Percentiles rank a stretch among this genome's conserved stretches.
These are phyloP conservation scores for Epichloe sylvatica DNA, from an alignment of 2,329 filamentous ascomycete species.

Conservation along the genomic window DNA sequence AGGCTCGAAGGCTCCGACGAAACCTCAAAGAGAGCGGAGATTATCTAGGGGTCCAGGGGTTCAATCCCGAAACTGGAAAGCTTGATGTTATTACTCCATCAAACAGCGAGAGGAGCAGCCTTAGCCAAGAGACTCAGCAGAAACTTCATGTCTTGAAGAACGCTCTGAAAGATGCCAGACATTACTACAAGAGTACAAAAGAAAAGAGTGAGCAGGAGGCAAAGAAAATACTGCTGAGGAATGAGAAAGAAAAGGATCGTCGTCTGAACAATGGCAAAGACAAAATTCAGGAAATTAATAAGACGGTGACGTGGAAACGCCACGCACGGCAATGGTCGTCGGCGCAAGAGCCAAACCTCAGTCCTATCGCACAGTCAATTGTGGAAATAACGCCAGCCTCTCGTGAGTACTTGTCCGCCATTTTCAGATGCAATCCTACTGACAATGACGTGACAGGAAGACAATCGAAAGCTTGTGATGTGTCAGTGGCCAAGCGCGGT, in stretches of 20 bases:
- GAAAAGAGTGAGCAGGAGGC: slow-evolving; percentile 33
- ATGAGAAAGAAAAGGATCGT: slow-evolving; percentile 26
- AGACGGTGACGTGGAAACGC: slow-evolving; percentile 29
- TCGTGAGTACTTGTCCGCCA: slow-evolving; percentile 9
- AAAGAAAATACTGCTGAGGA: slow-evolving; percentile 14
- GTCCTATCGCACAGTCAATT: slow-evolving; percentile 33
- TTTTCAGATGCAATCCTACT: neutral
- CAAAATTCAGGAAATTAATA: slow-evolving; percentile 16
- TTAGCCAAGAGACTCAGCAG: slow-evolving; percentile 17
- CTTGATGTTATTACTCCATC: slow-evolving; percentile 37
- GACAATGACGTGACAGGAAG: neutral
- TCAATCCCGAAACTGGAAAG: slow-evolving; percentile 42
- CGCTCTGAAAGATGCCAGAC: slow-evolving; percentile 20
- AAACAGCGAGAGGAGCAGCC: slow-evolving; percentile 28
- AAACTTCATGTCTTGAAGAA: slow-evolving; percentile 19
- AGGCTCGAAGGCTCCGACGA: slow-evolving; percentile 24
- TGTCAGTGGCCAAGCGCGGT: neutral
- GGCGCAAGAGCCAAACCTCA: slow-evolving; percentile 33
- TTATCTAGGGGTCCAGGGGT: slow-evolving; percentile 45
- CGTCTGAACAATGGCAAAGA: slow-evolving; percentile 29
- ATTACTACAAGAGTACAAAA: slow-evolving; percentile 26
- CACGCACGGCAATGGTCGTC: slow-evolving; percentile 37
- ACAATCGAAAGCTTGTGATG: neutral
- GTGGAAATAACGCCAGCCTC: slow-evolving; percentile 13
- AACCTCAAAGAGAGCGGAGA: slow-evolving; percentile 41